Evolutionary conservation across 2,329 filamentous ascomycete species (phyloP).

Genomic region (Penicillium hordei): DNA sequence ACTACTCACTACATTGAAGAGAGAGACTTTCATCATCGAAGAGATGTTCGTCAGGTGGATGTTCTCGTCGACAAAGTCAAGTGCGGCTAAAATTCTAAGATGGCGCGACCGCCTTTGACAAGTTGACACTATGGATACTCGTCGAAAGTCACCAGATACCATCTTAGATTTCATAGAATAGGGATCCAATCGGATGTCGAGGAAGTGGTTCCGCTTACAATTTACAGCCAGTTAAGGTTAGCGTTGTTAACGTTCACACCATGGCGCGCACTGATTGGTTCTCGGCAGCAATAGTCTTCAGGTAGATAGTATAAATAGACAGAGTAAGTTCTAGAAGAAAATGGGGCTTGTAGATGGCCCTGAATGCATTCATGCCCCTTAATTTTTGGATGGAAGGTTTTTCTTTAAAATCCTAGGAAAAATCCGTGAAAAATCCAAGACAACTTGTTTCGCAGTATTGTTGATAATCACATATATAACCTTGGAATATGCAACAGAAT

Average conservation of each 20-base stretch:
- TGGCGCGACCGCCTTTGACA: too few relatives aligned
- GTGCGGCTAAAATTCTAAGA: too few relatives aligned
- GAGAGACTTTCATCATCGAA: too few relatives aligned
- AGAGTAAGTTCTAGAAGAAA: slow-evolving; percentile 2
- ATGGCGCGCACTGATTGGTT: neutral
- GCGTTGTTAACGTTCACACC: neutral
- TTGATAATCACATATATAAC: neutral
- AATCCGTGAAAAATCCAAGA: neutral
- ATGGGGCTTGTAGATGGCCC: neutral
- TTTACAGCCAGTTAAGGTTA: neutral
- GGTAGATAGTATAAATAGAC: neutral
- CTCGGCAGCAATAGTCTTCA: neutral
- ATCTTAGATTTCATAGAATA: neutral
- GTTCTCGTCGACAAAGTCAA: too few relatives aligned
- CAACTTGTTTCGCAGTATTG: neutral
- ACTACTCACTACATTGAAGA: too few relatives aligned
- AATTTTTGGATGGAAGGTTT: neutral
- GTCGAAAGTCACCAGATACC: too few relatives aligned
- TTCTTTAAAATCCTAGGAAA: neutral
- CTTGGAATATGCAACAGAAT: slow-evolving; percentile 5
- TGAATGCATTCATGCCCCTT: neutral
- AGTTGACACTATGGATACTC: too few relatives aligned
- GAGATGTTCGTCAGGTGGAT: too few relatives aligned
- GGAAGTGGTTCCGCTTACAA: neutral
- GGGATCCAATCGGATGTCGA: neutral